phyloP scores from a whole-genome alignment of 441 rosid genomes.

The Codiaeum variegatum region DNA sequence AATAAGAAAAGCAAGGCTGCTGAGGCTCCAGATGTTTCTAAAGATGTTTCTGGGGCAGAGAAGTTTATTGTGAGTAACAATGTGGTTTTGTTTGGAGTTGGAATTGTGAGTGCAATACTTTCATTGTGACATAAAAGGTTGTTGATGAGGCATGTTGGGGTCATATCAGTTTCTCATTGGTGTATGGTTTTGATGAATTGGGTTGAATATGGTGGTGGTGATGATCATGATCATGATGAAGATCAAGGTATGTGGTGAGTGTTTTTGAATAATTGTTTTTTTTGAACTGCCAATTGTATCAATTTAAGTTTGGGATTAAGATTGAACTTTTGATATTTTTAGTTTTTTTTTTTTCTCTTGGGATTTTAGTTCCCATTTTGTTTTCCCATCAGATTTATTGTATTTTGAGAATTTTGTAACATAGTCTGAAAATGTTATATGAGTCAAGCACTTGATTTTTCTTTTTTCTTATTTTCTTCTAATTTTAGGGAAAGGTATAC shows the following conservation, averaged over 20 bases:
- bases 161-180: not conserved
- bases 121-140: constrained; percentile 33
- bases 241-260: constrained; percentile 22
- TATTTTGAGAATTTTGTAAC: constrained; percentile 12
- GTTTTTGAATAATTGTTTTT: constrained; percentile 9
- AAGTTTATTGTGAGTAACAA: constrained; percentile 19
- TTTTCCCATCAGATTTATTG: not conserved
- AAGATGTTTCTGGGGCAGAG: constrained; percentile 41
- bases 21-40: constrained; percentile 36
- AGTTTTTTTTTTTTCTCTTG: not conserved
- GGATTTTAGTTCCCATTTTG: not conserved
- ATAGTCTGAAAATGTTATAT: constrained; percentile 1
- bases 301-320: constrained; percentile 1
- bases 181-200: constrained; percentile 17
- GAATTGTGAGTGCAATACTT: constrained; percentile 25
- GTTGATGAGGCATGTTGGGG: constrained; percentile 11
- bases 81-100: constrained; percentile 29
- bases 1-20: constrained; percentile 43
- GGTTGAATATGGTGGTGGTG: constrained; percentile 9
- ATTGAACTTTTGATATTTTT: not conserved
- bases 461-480: not conserved
- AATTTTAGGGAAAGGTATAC: too few species aligned
- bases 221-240: constrained; percentile 14
- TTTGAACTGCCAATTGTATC: constrained; percentile 1
- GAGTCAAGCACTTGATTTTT: not conserved